phyloP scores from a whole-genome alignment of 75 land plant genomes.

The Pinus tabuliformis region DNA sequence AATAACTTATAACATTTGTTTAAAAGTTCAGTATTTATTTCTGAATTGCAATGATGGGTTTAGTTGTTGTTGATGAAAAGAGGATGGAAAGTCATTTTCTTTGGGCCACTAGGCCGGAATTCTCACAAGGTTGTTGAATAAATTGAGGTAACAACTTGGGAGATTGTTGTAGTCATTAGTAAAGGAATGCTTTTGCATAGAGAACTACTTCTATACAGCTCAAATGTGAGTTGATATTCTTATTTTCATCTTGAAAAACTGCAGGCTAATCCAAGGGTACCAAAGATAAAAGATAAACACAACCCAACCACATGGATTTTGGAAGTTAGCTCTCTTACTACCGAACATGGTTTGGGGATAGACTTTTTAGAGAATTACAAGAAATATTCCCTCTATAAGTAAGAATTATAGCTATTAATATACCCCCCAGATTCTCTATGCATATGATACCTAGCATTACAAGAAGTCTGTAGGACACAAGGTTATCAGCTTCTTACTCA shows the following conservation, averaged over 20 bases:
- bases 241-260: neutral
- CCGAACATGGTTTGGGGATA: constrained; percentile 48
- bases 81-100: constrained; percentile 76
- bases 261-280: constrained; percentile 65
- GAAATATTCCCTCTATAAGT: constrained; percentile 54
- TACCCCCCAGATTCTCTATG: neutral
- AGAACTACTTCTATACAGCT: neutral
- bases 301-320: constrained; percentile 96
- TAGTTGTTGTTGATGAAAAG: constrained; percentile 72
- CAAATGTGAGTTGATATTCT: too few relatives aligned
- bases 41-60: neutral
- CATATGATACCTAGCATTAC: neutral
- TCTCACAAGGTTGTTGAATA: constrained; percentile 68
- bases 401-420: constrained; percentile 11
- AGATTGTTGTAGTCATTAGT: neutral
- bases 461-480: neutral
- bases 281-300: constrained; percentile 74
- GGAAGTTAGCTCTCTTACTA: constrained; percentile 65
- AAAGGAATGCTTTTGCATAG: neutral
- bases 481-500: neutral
- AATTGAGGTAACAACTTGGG: constrained; percentile 54
- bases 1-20: neutral
- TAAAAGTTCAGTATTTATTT: neutral
- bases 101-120: constrained; percentile 67
- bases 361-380: constrained; percentile 76